Evolutionary conservation across 768 basidiomycete genomes (phyloP), one percentile per base, ranked within the genome.

Genomic region (Mycena floridula): DNA sequence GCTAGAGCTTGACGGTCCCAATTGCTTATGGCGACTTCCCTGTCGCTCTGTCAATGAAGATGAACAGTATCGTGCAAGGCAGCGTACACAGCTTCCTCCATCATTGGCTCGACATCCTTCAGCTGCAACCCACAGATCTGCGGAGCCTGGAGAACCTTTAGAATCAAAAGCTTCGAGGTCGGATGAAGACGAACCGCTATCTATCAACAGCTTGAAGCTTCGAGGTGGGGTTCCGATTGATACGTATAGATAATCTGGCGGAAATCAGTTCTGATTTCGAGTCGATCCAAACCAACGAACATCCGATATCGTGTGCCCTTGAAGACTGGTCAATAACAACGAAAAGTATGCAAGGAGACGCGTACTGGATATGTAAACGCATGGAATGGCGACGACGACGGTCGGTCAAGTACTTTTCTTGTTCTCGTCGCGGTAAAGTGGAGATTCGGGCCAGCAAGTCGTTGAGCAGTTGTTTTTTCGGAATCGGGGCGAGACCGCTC

Each of bases 61-160:
- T n/a, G 15, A 21, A n/a, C 11, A 15, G 39, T 28, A 24, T 43
- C n/a, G 42, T 27, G 2, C 16, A 20, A 42, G 21, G 15, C 16
- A 23, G 21, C 27, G 3, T 43, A 58, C 57, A 44, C 57, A 58
- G 21, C 18, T 20, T n/a, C 59, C 60, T 18, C 61, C 63, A 16
- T 53, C 52, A 23, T 59, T 51, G 18, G 59, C 58, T 16, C 58
- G 59, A 46, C 79, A 81, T 16, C 56, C 58, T 48, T 76, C 74
- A 15, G 68, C 62, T 3, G 64, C 67, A 23, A 78, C 75, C 78
- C 80, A 82, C 43, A 78, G 65, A 57, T 84, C 81, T 0, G 78
- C 73, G 4, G 77, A n/a, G n/a, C n/a, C n/a, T n/a, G n/a, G n/a
- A n/a, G n/a, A n/a, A n/a, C n/a, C n/a, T n/a, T n/a, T n/a, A n/a